Percentiles rank a stretch among this genome's conserved stretches.
Conservation (phyloP, 2,329 filamentous ascomycete species). For the Thielaviopsis euricoi region DNA sequence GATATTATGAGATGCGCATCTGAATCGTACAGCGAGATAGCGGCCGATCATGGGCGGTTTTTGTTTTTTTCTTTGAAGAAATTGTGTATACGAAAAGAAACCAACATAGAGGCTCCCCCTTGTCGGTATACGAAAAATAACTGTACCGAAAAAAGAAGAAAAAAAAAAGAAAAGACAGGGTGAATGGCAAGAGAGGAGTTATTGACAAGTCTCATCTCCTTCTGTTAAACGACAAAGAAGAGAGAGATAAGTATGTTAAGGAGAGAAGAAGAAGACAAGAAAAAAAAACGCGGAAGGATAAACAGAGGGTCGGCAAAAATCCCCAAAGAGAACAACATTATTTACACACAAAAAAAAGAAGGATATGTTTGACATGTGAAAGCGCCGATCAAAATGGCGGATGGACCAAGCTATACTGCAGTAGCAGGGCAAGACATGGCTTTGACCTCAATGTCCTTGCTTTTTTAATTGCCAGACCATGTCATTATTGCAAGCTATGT, state of each 20-base stretch:
- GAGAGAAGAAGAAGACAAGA: too few species aligned
- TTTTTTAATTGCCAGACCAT: not conserved
- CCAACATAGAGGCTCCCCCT: too few species aligned
- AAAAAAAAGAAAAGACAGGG: too few species aligned
- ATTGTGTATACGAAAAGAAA: not conserved
- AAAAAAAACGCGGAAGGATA: not conserved
- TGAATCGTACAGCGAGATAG: not conserved
- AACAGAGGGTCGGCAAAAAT: not conserved
- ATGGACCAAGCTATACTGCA: not conserved
- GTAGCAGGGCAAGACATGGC: too few species aligned
- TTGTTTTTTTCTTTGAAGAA: not conserved
- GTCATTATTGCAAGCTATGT: not conserved
- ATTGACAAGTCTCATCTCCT: not conserved
- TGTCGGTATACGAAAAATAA: too few species aligned
- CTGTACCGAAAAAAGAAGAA: too few species aligned
- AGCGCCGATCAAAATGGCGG: not conserved
- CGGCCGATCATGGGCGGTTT: not conserved
- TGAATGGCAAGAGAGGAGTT: too few species aligned
- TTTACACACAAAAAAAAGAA: not conserved
- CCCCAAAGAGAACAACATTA: not conserved
- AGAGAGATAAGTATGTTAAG: too few species aligned
- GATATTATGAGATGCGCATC: not conserved
- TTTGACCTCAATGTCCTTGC: not conserved
- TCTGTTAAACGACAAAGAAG: not conserved
- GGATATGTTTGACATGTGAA: not conserved